These are phyloP conservation scores for Fusarium proliferatum DNA, from an alignment of 2,329 filamentous ascomycete species.

Conservation along the genomic window DNA sequence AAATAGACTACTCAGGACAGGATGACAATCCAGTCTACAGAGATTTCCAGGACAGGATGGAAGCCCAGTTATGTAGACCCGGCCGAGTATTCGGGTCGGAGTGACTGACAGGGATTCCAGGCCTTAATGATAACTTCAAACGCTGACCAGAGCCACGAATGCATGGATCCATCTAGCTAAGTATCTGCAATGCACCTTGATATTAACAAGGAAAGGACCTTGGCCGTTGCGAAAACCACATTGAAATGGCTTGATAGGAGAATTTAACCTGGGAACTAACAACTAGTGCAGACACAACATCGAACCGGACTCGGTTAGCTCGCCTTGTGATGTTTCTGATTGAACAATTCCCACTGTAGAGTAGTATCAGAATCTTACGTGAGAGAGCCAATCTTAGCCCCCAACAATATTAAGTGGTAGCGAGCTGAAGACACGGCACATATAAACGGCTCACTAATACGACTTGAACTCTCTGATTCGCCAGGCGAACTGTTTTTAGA, in stretches of 20 bases:
- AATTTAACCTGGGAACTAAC: not conserved
- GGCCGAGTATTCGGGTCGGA: not conserved
- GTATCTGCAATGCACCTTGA: not conserved
- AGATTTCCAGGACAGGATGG: not conserved
- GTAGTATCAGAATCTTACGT: constrained; percentile 21
- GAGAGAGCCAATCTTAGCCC: constrained; percentile 11
- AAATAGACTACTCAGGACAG: not conserved
- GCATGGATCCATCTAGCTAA: not conserved
- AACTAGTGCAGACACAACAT: not conserved
- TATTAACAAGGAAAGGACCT: not conserved
- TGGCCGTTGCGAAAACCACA: not conserved
- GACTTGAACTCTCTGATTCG: not conserved
- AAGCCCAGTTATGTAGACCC: not conserved
- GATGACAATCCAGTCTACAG: not conserved
- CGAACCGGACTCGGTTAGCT: not conserved
- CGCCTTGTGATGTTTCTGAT: not conserved
- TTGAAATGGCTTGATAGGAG: constrained; percentile 4
- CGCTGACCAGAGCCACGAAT: not conserved
- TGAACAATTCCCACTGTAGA: not conserved
- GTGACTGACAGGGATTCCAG: not conserved
- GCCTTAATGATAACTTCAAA: not conserved
- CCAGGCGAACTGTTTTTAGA: constrained; percentile 1
- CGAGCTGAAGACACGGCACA: not conserved
- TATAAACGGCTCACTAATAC: not conserved
- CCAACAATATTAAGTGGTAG: constrained; percentile 5